phyloP scores from a whole-genome alignment of 768 basidiomycete genomes.

The Podaxis carcinomalis region DNA sequence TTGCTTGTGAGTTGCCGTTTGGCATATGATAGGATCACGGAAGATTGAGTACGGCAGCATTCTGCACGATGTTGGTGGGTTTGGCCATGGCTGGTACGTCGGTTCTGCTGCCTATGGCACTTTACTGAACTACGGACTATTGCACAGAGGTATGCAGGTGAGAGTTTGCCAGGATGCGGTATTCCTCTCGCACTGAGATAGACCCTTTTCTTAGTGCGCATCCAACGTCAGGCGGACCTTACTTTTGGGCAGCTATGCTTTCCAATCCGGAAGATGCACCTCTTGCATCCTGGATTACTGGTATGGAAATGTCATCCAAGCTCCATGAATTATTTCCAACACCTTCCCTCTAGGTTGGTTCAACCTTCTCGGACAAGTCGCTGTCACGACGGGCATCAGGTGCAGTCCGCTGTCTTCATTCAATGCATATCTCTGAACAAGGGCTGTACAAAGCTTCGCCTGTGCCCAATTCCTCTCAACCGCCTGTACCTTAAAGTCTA shows the following conservation, averaged over 20 bases:
- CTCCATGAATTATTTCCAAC: neutral
- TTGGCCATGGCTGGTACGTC: slow-evolving; percentile 64
- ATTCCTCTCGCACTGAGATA: neutral
- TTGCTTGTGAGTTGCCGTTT: slow-evolving; percentile 44
- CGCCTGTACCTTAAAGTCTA: slow-evolving; percentile 51
- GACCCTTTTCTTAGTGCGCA: slow-evolving; percentile 41
- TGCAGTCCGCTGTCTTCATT: slow-evolving; percentile 40
- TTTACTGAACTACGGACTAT: neutral
- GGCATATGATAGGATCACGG: too few species aligned
- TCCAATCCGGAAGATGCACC: slow-evolving; percentile 52
- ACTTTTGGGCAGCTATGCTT: slow-evolving; percentile 81
- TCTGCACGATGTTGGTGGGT: slow-evolving; percentile 69
- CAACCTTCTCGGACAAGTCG: slow-evolving; percentile 71
- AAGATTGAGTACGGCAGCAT: slow-evolving; percentile 32
- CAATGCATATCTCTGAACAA: slow-evolving; percentile 24
- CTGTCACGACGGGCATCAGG: slow-evolving; percentile 73
- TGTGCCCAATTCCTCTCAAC: slow-evolving; percentile 70
- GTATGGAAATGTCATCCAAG: slow-evolving; percentile 17
- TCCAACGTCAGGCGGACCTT: slow-evolving; percentile 71
- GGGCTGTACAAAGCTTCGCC: slow-evolving; percentile 41
- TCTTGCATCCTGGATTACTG: slow-evolving; percentile 71
- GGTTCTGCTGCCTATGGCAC: neutral
- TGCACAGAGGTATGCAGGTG: slow-evolving; percentile 46
- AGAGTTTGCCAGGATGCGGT: neutral
- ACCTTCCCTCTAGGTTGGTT: slow-evolving; percentile 49